Conservation (phyloP, 2,329 filamentous ascomycete species). For the Seiridium unicorne region DNA sequence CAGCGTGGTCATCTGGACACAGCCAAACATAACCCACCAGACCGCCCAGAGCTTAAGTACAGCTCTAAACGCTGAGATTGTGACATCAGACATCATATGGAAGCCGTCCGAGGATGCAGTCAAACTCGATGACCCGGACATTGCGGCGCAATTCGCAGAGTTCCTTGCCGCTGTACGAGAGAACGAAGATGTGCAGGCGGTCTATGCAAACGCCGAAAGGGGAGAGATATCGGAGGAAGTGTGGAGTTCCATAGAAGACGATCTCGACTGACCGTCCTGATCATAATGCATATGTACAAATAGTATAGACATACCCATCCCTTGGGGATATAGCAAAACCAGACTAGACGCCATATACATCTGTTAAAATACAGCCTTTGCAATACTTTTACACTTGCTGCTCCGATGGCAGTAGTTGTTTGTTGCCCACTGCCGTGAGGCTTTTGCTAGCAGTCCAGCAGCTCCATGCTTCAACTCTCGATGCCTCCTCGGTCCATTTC, state of each 20-base stretch:
- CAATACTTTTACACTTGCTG: too few species aligned
- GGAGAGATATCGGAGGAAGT: conserved; percentile 50
- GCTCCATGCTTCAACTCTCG: too few species aligned
- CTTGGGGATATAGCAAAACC: not conserved
- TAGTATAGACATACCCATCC: conserved; percentile 11
- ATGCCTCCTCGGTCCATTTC: too few species aligned
- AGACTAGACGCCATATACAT: too few species aligned
- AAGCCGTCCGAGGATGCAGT: conserved; percentile 76
- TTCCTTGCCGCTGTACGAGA: conserved; percentile 64
- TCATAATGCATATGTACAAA: conserved; percentile 13
- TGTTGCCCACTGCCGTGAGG: too few species aligned
- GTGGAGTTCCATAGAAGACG: conserved; percentile 53
- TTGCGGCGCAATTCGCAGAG: conserved; percentile 54
- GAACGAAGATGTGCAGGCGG: conserved; percentile 69
- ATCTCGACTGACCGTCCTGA: conserved; percentile 40
- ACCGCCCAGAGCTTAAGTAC: conserved; percentile 64
- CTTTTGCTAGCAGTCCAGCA: too few species aligned
- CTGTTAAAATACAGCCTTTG: too few species aligned
- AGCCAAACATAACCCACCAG: conserved; percentile 62
- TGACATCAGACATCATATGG: conserved; percentile 81
- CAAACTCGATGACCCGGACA: conserved; percentile 55
- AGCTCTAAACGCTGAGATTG: conserved; percentile 63
- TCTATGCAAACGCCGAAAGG: conserved; percentile 69
- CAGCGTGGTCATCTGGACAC: conserved; percentile 68
- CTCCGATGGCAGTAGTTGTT: too few species aligned